Conservation (phyloP, 352 stramenopile genomes). For the Pythium aphanidermatum region DNA sequence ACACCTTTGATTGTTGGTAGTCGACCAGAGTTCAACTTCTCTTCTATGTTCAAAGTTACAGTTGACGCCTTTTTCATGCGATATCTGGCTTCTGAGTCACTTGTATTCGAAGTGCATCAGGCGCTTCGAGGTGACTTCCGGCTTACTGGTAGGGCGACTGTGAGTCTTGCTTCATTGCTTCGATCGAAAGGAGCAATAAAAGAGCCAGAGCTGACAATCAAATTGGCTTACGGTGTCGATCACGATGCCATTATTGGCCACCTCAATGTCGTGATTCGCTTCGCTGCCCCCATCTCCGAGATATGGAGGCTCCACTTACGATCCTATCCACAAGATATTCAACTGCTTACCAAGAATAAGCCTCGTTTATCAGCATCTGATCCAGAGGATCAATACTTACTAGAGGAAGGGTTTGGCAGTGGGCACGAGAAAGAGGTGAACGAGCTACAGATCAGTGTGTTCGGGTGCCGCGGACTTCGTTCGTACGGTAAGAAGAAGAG, state of each 20-base stretch:
- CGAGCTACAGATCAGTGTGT: slow-evolving; percentile 62
- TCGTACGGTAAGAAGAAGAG: slow-evolving; percentile 38
- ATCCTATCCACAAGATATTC: slow-evolving; percentile 79
- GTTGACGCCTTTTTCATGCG: slow-evolving; percentile 91
- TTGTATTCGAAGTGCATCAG: slow-evolving; percentile 89
- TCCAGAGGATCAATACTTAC: slow-evolving; percentile 10
- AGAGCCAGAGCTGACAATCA: slow-evolving; percentile 41
- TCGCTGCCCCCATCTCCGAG: slow-evolving; percentile 88
- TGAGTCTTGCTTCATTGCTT: slow-evolving; percentile 73
- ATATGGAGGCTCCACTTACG: slow-evolving; percentile 89
- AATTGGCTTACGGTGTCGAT: slow-evolving; percentile 22
- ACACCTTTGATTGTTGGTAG: slow-evolving; percentile 81
- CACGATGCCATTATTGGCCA: slow-evolving; percentile 45
- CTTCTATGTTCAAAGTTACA: slow-evolving; percentile 88
- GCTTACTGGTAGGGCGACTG: slow-evolving; percentile 56
- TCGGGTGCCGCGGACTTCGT: slow-evolving; percentile 50
- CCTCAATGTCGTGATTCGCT: slow-evolving; percentile 75
- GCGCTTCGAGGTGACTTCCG: slow-evolving; percentile 84
- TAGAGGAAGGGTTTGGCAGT: slow-evolving; percentile 21
- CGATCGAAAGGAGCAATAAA: slow-evolving; percentile 72
- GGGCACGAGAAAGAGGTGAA: slow-evolving; percentile 27
- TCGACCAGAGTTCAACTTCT: slow-evolving; percentile 88
- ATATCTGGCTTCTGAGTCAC: slow-evolving; percentile 84
- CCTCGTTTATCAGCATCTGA: not conserved
- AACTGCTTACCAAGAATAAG: slow-evolving; percentile 30